Conservation (phyloP, 805 yeast genomes). For the Yamadazyma ubonensis region DNA sequence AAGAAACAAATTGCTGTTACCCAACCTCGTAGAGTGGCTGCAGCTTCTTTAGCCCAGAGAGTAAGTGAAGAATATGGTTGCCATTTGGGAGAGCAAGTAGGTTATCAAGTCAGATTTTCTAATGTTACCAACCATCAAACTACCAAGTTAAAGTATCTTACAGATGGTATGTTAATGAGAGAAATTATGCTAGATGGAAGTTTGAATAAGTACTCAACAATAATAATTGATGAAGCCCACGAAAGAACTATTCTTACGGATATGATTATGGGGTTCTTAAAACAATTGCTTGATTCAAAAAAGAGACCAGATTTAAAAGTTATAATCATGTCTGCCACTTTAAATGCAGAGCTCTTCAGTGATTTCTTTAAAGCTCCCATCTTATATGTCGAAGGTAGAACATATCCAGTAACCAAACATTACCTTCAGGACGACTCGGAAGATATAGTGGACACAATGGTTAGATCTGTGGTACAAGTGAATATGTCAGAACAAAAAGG, state of each 20-base stretch:
- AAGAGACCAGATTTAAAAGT: slow-evolving; percentile 61
- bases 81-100: slow-evolving; percentile 74
- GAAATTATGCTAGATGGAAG: slow-evolving; percentile 77
- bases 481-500: slow-evolving; percentile 81
- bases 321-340: slow-evolving; percentile 90
- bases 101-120: slow-evolving; percentile 91
- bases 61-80: slow-evolving; percentile 88
- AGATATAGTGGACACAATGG: slow-evolving; percentile 79
- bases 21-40: slow-evolving; percentile 97
- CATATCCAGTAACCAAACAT: slow-evolving; percentile 74
- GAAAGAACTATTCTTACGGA: slow-evolving; percentile 94
- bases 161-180: slow-evolving; percentile 96
- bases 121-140: slow-evolving; percentile 50
- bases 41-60: slow-evolving; percentile 88
- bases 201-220: slow-evolving; percentile 65
- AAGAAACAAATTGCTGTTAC: slow-evolving; percentile 78
- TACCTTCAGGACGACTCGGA: slow-evolving; percentile 67
- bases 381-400: slow-evolving; percentile 83
- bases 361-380: slow-evolving; percentile 82
- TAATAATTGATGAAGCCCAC: slow-evolving; percentile 95
- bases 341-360: slow-evolving; percentile 86
- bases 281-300: slow-evolving; percentile 51
- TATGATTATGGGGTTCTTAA: slow-evolving; percentile 82
- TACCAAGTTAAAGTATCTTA: slow-evolving; percentile 79
- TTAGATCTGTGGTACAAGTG: slow-evolving; percentile 72